Percentiles rank a stretch among this genome's conserved stretches.
Evolutionary conservation across 768 basidiomycete species (phyloP).

Genomic region (Lyophyllum semitale): DNA sequence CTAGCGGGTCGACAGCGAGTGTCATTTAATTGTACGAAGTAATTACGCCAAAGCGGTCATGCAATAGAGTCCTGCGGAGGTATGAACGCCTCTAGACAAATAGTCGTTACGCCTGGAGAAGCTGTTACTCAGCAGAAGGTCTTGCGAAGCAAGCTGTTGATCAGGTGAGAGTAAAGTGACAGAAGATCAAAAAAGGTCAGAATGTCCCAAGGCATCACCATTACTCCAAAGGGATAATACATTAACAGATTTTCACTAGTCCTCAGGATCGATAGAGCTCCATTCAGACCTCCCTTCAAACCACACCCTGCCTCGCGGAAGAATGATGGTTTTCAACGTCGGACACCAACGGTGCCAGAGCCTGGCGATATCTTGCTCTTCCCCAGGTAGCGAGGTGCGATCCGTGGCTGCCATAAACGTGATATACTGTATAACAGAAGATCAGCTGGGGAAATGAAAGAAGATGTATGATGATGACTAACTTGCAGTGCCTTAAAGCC

Average conservation of each 20-base stretch:
- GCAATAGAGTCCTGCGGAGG: too few relatives aligned
- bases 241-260: too few relatives aligned
- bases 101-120: not conserved
- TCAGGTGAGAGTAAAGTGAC: not conserved
- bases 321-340: slow-evolving; percentile 62
- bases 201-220: not conserved
- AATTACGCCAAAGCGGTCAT: too few relatives aligned
- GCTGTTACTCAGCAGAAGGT: not conserved
- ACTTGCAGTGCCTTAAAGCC: slow-evolving; percentile 45
- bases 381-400: slow-evolving; percentile 26
- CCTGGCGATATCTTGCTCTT: slow-evolving; percentile 54
- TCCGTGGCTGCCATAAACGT: slow-evolving; percentile 58
- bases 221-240: too few relatives aligned
- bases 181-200: not conserved
- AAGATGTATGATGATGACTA: slow-evolving; percentile 1
- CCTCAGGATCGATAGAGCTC: slow-evolving; percentile 11
- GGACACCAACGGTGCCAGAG: slow-evolving; percentile 61
- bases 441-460: not conserved
- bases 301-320: slow-evolving; percentile 67
- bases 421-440: slow-evolving; percentile 40
- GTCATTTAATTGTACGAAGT: not conserved
- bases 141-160: not conserved
- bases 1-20: not conserved
- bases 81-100: not conserved
- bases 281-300: slow-evolving; percentile 36